These are phyloP conservation scores for Tylopilus plumbeoviolaceoides DNA, from an alignment of 768 basidiomycete genomes.

Conservation along the genomic window DNA sequence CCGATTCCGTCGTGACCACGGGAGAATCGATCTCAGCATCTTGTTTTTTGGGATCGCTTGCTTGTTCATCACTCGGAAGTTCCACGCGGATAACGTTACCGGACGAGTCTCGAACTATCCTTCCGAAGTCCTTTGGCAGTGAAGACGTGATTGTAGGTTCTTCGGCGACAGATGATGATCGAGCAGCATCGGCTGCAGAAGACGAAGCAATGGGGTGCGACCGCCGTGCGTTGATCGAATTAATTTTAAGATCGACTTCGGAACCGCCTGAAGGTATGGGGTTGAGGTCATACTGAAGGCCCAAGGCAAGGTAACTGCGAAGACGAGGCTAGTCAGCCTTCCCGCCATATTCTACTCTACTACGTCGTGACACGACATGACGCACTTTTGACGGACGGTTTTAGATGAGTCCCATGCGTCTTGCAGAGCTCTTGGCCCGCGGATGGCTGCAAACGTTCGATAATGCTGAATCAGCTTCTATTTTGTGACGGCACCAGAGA, in stretches of 20 bases:
- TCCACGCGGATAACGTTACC: slow-evolving; percentile 75
- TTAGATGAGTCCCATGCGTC: slow-evolving; percentile 84
- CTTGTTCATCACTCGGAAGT: slow-evolving; percentile 49
- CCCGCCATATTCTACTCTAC: background rate
- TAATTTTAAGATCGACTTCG: slow-evolving; percentile 37
- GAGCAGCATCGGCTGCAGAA: background rate
- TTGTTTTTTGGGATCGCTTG: slow-evolving; percentile 14
- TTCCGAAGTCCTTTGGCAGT: slow-evolving; percentile 66
- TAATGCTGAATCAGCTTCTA: slow-evolving; percentile 6
- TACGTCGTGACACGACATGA: slow-evolving; percentile 7
- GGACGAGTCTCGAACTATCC: slow-evolving; percentile 74
- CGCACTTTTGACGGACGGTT: slow-evolving; percentile 91
- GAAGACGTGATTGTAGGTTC: slow-evolving; percentile 18
- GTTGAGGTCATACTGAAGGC: slow-evolving; percentile 65
- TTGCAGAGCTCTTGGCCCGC: slow-evolving; percentile 76
- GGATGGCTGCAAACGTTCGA: slow-evolving; percentile 50
- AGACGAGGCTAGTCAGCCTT: background rate
- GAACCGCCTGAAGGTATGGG: slow-evolving; percentile 66
- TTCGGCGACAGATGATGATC: slow-evolving; percentile 2
- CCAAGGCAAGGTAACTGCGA: slow-evolving; percentile 69
- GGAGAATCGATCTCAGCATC: slow-evolving; percentile 42
- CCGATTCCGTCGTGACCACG: slow-evolving; percentile 8
- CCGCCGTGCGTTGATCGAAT: background rate
- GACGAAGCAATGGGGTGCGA: background rate
- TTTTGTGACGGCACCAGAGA: background rate